phyloP scores from a whole-genome alignment of 768 basidiomycete genomes.

The Collybia nuda region DNA sequence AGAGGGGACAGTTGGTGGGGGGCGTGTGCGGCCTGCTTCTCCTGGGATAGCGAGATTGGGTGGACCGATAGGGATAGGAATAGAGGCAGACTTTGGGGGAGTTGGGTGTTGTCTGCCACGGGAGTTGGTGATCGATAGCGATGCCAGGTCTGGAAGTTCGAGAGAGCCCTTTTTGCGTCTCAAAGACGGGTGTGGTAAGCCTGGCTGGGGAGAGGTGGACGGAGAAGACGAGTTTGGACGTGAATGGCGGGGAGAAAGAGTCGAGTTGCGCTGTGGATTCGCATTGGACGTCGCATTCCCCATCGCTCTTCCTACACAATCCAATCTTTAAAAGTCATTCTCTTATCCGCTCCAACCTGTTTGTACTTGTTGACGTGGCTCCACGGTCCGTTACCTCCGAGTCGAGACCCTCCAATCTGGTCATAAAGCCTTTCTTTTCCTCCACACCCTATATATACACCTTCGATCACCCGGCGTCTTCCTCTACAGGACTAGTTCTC shows the following conservation, averaged over 20 bases:
- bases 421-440: too few relatives aligned
- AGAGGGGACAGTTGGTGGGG: constrained; percentile 26
- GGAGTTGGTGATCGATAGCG: constrained; percentile 24
- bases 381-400: too few relatives aligned
- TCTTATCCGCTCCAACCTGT: too few relatives aligned
- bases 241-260: background rate
- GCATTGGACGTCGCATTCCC: constrained; percentile 5
- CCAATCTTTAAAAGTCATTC: too few relatives aligned
- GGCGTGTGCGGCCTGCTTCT: constrained; percentile 21
- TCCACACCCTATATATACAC: too few relatives aligned
- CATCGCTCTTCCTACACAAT: background rate
- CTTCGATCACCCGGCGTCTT: too few relatives aligned
- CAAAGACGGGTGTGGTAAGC: constrained; percentile 56
- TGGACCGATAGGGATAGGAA: constrained; percentile 35
- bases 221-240: background rate
- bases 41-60: constrained; percentile 19
- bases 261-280: background rate
- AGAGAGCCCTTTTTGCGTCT: constrained; percentile 71
- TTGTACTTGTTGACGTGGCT: too few relatives aligned
- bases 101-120: constrained; percentile 13
- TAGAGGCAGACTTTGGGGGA: constrained; percentile 32
- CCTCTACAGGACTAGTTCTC: too few relatives aligned
- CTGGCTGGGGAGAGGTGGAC: constrained; percentile 40
- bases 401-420: too few relatives aligned
- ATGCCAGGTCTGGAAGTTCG: constrained; percentile 71